A percentile compares a stretch with the other conserved stretches of the same genome.
These are phyloP conservation scores for Dioscorea zingiberensis DNA, from an alignment of 106 monocot genomes.

Conservation along the genomic window DNA sequence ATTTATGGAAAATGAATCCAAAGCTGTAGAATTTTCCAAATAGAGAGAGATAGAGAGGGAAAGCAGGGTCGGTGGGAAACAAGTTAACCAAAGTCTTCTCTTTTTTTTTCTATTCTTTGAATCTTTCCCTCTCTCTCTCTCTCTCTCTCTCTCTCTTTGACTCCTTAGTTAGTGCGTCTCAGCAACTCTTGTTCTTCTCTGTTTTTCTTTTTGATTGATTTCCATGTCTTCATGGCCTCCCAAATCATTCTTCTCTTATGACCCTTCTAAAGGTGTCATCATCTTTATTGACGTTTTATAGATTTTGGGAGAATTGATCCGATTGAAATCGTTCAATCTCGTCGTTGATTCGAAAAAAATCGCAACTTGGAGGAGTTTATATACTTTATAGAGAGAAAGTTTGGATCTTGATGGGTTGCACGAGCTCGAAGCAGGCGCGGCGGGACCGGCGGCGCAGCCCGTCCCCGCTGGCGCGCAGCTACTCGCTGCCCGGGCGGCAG, in stretches of 20 bases:
- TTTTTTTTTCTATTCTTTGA: background rate
- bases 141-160: background rate
- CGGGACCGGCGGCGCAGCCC: conserved; percentile 14
- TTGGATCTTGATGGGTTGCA: conserved; percentile 57
- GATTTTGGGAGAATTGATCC: no score
- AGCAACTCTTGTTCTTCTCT: background rate
- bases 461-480: conserved; percentile 21
- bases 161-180: background rate
- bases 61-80: background rate
- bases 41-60: background rate
- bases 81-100: background rate
- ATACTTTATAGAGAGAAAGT: background rate
- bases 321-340: background rate
- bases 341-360: background rate
- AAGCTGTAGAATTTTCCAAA: background rate
- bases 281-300: no score
- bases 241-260: no score
- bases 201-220: background rate
- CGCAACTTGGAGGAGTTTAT: background rate
- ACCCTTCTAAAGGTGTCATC: no score
- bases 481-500: conserved; percentile 31
- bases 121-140: background rate
- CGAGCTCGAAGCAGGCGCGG: conserved; percentile 51
- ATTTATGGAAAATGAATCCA: background rate
- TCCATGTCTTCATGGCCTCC: background rate